Percentiles rank a stretch among this genome's conserved stretches.
These are phyloP conservation scores for Morella rubra DNA, from an alignment of 306 rosid genomes.

Conservation along the genomic window DNA sequence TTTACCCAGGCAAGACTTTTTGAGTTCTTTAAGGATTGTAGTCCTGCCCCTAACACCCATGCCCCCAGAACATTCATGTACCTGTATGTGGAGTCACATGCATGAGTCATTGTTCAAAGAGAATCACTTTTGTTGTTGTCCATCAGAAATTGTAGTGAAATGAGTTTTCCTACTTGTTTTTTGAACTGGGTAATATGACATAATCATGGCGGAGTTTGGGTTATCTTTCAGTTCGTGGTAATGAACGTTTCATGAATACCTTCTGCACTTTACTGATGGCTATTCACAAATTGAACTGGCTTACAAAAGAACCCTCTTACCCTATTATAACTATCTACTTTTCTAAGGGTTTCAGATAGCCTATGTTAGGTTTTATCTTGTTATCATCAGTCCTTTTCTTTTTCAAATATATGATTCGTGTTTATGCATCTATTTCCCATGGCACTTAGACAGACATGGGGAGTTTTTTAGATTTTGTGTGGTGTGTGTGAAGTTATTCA, in stretches of 20 bases:
- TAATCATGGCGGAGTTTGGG: neutral
- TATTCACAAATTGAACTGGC: neutral
- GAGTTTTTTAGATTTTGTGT: neutral
- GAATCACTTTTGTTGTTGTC: neutral
- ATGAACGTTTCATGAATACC: neutral
- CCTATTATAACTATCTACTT: neutral
- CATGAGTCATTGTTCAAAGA: neutral
- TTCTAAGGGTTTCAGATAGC: neutral
- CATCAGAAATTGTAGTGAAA: neutral
- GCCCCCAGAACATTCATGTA: neutral
- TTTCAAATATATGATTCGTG: neutral
- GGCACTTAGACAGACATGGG: neutral
- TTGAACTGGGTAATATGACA: neutral
- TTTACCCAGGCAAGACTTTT: constrained; percentile 10
- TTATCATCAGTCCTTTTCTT: neutral
- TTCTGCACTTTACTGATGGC: neutral
- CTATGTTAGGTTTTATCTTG: neutral
- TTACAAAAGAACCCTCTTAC: neutral
- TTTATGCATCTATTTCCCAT: neutral
- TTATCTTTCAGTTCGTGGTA: neutral
- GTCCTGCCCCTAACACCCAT: neutral
- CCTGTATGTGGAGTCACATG: neutral
- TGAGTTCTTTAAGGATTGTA: neutral
- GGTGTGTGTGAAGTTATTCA: neutral
- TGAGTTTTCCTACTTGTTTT: neutral